Conservation (phyloP, 495 filamentous ascomycete genomes). For the Podospora appendiculata region DNA sequence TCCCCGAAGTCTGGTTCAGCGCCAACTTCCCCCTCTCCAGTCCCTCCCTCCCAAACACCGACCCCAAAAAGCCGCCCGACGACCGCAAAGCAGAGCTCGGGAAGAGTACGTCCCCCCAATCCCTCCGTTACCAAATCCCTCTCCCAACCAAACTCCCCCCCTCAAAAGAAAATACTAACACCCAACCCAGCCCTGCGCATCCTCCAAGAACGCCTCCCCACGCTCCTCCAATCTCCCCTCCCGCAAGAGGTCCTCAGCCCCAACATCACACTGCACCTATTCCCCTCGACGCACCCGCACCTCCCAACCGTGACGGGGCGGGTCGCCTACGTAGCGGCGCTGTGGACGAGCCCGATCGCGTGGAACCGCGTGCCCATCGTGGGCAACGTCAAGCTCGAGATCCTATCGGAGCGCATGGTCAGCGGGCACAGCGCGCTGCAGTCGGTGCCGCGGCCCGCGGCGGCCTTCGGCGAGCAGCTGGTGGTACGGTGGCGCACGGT, state of each 20-base stretch:
- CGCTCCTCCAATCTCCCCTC: constrained; percentile 72
- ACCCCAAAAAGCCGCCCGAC: constrained; percentile 40
- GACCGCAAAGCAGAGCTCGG: constrained; percentile 70
- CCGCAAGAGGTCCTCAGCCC: constrained; percentile 84
- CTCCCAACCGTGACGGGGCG: constrained; percentile 85
- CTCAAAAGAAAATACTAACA: neutral
- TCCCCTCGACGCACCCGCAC: constrained; percentile 93
- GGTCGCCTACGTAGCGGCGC: constrained; percentile 81
- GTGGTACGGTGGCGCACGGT: constrained; percentile 75
- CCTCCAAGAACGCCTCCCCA: constrained; percentile 80
- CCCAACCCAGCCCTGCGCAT: constrained; percentile 61
- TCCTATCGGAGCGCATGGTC: constrained; percentile 81
- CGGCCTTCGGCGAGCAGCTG: constrained; percentile 61
- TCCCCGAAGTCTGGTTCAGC: constrained; percentile 23
- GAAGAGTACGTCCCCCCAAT: constrained; percentile 54
- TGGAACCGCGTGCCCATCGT: constrained; percentile 89
- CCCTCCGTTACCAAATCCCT: neutral
- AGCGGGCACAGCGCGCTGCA: constrained; percentile 27
- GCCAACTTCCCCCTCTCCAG: constrained; percentile 14
- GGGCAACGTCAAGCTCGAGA: constrained; percentile 79
- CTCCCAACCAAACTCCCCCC: neutral
- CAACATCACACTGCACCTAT: constrained; percentile 85
- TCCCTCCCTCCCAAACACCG: neutral
- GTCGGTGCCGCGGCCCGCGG: constrained; percentile 21
- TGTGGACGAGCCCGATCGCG: constrained; percentile 91